Evolutionary conservation across 805 yeast genomes (phyloP), one percentile per base, ranked within the genome.

Genomic region (Cyberlindnera amylophila): DNA sequence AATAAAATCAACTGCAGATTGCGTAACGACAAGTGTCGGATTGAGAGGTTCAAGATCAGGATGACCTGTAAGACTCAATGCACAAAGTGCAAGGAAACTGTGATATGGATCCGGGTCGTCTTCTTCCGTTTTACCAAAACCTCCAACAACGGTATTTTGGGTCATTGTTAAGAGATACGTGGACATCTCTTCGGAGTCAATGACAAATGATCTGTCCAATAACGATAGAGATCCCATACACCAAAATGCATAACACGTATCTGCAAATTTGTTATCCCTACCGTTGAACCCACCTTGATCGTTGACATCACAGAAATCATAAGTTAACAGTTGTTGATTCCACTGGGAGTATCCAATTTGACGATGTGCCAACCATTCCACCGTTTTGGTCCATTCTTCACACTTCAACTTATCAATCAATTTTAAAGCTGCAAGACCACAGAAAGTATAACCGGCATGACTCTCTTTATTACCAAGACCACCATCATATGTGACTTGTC

Each of bases 201-300:
- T 50, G 12, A 77, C 55, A 0, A 45, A 42, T 6, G 51, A 47
- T 0, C 50, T 42, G 1, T 58, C 59, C 18, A 86, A 52, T 12
- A 82, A 51, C 1, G 57, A 52, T 47, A 87, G 64, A 4, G 86
- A 67, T 2, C 77, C 90, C 13, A 79, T 54, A 35, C 78, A 75
- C 96, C 96, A 89, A 71, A 88, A 89, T 6, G 83, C 75, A 57
- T 89, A 89, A 65, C 97, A 89, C 0, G 95, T 83, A 61, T 89
- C 97, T 4, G 84, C 84, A 44, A 71, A 74, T 59, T 89, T 89
- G 59, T 87, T 87, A n/a, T 77, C 79, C 36, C 97, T 69, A 1
- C 97, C 97, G 60, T 88, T 86, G 58, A 86, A 80, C 0, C 91
- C 91, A 2, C 96, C 96, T 39, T 64, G 63, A 55, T 83, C 91